Conservation (phyloP, 805 yeast genomes). For the Cyberlindnera maritima region DNA sequence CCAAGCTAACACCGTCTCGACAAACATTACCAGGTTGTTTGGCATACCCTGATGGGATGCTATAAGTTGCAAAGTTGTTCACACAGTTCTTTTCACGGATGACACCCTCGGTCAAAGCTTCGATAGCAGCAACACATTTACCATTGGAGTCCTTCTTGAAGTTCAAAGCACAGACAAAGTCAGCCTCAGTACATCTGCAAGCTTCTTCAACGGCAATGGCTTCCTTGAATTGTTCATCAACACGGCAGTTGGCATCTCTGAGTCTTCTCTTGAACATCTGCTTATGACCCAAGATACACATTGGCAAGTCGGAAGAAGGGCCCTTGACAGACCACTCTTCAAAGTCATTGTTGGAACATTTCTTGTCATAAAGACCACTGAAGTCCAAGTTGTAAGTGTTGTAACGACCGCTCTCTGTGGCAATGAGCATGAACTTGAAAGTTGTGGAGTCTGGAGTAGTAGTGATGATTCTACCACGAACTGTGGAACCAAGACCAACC, state of each 20-base stretch:
- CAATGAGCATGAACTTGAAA: slow-evolving; percentile 50
- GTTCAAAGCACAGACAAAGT: slow-evolving; percentile 68
- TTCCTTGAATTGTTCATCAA: slow-evolving; percentile 36
- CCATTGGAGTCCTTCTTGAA: slow-evolving; percentile 37
- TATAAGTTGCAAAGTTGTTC: slow-evolving; percentile 26
- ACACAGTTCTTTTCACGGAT: slow-evolving; percentile 27
- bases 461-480: slow-evolving; percentile 42
- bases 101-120: slow-evolving; percentile 22
- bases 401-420: slow-evolving; percentile 29
- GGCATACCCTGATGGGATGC: slow-evolving; percentile 37
- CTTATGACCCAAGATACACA: slow-evolving; percentile 67
- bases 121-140: slow-evolving; percentile 45
- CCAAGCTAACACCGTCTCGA: slow-evolving; percentile 27
- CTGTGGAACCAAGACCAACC: slow-evolving; percentile 41
- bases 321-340: slow-evolving; percentile 61
- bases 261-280: slow-evolving; percentile 66
- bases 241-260: slow-evolving; percentile 56
- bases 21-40: slow-evolving; percentile 47
- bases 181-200: slow-evolving; percentile 63
- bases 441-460: slow-evolving; percentile 75
- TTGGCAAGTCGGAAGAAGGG: slow-evolving; percentile 27
- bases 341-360: slow-evolving; percentile 46
- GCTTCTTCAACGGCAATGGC: slow-evolving; percentile 43
- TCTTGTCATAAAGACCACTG: slow-evolving; percentile 46
- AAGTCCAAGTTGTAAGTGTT: slow-evolving; percentile 47